Conservation (phyloP, 1,284 basidiomycete genomes). For the Schizopora paradoxa region DNA sequence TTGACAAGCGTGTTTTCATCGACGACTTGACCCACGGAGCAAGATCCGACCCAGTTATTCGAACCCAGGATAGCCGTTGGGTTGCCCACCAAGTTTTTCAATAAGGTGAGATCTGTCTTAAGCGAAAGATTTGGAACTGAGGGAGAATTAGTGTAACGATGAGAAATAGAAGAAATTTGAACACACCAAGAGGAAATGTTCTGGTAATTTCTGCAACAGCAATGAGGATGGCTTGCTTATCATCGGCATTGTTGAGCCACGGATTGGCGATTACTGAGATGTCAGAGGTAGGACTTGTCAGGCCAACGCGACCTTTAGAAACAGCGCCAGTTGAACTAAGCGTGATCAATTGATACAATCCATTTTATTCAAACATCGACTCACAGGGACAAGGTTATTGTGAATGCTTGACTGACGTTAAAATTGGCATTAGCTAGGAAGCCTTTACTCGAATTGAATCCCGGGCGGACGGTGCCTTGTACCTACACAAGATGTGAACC, state of each 20-base stretch:
- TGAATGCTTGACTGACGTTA: slow-evolving; percentile 53
- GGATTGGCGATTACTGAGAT: slow-evolving; percentile 45
- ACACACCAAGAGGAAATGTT: slow-evolving; percentile 36
- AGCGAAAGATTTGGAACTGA: slow-evolving; percentile 44
- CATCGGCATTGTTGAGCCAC: slow-evolving; percentile 53
- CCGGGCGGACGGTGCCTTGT: slow-evolving; percentile 61
- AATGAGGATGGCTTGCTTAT: slow-evolving; percentile 44
- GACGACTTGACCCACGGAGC: slow-evolving; percentile 39
- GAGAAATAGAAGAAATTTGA: slow-evolving; percentile 1
- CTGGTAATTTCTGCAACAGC: slow-evolving; percentile 47
- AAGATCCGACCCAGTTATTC: slow-evolving; percentile 54
- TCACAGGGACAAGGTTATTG: slow-evolving; percentile 52
- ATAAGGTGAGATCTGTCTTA: slow-evolving; percentile 54
- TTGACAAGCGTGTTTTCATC: slow-evolving; percentile 54
- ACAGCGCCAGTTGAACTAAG: slow-evolving; percentile 49
- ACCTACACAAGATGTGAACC: slow-evolving; percentile 27
- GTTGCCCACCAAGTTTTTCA: slow-evolving; percentile 47
- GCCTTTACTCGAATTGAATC: slow-evolving; percentile 50
- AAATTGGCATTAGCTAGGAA: slow-evolving; percentile 45
- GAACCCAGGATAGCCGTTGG: slow-evolving; percentile 43
- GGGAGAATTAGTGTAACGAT: slow-evolving; percentile 8
- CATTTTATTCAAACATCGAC: slow-evolving; percentile 20
- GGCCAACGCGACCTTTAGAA: slow-evolving; percentile 57
- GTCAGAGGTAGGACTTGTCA: slow-evolving; percentile 44
- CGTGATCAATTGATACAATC: slow-evolving; percentile 15